Percentiles rank a stretch among this genome's conserved stretches.
Evolutionary conservation across 495 filamentous ascomycete genomes (phyloP).

Genomic region (Cryomyces minteri): DNA sequence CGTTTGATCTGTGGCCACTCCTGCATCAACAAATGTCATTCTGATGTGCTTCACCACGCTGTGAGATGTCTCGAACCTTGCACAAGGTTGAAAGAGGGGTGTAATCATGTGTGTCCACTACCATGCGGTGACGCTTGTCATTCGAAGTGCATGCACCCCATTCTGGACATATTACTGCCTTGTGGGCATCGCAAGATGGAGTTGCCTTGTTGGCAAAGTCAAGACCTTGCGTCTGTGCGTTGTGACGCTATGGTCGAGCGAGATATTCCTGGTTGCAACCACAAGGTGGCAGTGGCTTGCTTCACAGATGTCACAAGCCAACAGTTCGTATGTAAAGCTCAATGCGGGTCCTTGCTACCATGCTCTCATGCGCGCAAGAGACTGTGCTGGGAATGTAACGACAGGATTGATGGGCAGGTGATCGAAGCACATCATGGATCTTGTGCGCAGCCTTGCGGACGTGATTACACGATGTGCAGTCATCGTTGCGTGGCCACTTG

Average conservation of each 20-base stretch:
- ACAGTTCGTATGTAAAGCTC: constrained; percentile 25
- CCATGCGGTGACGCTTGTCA: constrained; percentile 42
- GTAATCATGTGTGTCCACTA: constrained; percentile 41
- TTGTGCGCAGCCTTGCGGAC: constrained; percentile 35
- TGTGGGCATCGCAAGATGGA: constrained; percentile 37
- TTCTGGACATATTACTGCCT: constrained; percentile 28
- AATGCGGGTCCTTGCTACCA: constrained; percentile 26
- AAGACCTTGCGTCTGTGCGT: constrained; percentile 14
- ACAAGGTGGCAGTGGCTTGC: constrained; percentile 33
- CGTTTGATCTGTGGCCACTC: constrained; percentile 54
- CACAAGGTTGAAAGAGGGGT: constrained; percentile 32
- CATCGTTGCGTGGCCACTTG: constrained; percentile 37
- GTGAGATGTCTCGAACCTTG: constrained; percentile 45
- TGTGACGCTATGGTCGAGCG: constrained; percentile 24
- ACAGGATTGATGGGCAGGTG: constrained; percentile 10
- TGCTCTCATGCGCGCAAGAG: constrained; percentile 46
- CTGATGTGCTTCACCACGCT: constrained; percentile 40
- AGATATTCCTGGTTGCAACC: constrained; percentile 32
- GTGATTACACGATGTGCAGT: constrained; percentile 34
- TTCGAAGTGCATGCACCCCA: constrained; percentile 21
- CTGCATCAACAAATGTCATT: constrained; percentile 55
- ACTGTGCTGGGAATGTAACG: constrained; percentile 31
- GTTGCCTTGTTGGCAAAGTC: constrained; percentile 34
- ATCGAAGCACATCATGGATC: constrained; percentile 24
- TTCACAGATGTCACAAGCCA: constrained; percentile 19